Evolutionary conservation across 306 rosid genomes (phyloP).

Genomic region (Styphnolobium japonicum): DNA sequence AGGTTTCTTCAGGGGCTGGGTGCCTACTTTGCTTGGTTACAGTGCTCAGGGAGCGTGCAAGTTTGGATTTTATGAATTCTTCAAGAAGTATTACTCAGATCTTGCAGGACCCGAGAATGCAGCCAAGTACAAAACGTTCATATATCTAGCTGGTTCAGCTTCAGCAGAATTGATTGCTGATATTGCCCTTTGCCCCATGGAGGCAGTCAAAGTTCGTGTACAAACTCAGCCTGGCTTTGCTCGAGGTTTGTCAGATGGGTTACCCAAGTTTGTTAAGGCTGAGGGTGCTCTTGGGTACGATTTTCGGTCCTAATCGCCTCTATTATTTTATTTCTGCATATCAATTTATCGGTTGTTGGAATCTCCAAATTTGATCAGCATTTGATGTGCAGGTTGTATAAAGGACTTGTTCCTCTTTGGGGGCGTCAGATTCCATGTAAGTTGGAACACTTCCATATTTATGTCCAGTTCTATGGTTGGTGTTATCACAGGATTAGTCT

Average conservation of each 20-base stretch:
- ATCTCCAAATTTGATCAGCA: neutral
- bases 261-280: conserved; percentile 65
- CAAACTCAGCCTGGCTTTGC: conserved; percentile 94
- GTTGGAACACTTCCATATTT: conserved; percentile 20
- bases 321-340: neutral
- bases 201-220: conserved; percentile 85
- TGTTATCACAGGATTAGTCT: neutral
- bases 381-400: conserved; percentile 60
- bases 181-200: conserved; percentile 84
- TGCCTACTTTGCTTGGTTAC: conserved; percentile 77
- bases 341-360: neutral
- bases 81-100: conserved; percentile 83
- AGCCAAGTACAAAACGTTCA: conserved; percentile 71
- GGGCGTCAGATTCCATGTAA: conserved; percentile 93
- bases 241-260: conserved; percentile 71
- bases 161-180: conserved; percentile 85
- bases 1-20: conserved; percentile 85
- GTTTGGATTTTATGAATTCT: conserved; percentile 75
- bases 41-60: conserved; percentile 89
- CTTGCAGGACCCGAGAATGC: conserved; percentile 74
- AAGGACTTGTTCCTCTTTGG: conserved; percentile 88
- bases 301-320: neutral
- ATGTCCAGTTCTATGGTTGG: neutral
- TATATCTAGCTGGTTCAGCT: conserved; percentile 79
- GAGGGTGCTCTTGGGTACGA: conserved; percentile 64